Conservation (phyloP, 2,329 filamentous ascomycete genomes). For the Thielaviopsis cerberus region DNA sequence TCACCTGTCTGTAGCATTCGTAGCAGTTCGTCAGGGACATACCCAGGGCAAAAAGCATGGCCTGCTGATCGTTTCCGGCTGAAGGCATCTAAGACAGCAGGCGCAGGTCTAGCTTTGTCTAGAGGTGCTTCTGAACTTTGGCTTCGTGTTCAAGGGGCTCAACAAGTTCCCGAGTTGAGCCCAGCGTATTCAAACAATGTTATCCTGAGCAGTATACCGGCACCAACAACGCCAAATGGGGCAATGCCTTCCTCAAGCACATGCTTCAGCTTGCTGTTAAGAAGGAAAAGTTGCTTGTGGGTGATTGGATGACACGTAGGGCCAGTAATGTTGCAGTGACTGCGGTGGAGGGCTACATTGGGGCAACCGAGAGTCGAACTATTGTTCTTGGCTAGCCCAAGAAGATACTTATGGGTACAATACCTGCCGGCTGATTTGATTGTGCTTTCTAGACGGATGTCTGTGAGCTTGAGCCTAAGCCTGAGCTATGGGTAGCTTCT, state of each 20-base stretch:
- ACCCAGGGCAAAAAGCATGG: neutral
- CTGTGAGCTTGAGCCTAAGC: neutral
- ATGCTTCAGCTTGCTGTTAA: neutral
- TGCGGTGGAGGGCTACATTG: neutral
- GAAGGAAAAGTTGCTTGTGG: neutral
- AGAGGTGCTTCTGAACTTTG: neutral
- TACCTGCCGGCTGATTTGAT: neutral
- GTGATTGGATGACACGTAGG: neutral
- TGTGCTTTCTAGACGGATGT: neutral
- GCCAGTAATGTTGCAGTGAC: neutral
- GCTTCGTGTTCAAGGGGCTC: neutral
- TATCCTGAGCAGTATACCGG: neutral
- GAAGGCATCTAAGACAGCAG: neutral
- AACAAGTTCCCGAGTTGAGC: neutral
- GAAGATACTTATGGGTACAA: neutral
- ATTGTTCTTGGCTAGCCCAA: neutral
- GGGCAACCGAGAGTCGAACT: neutral
- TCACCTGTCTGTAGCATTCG: neutral
- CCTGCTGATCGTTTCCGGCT: neutral
- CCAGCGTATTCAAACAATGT: no score
- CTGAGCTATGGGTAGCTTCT: neutral
- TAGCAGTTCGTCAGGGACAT: neutral
- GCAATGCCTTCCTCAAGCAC: neutral
- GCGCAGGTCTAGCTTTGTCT: neutral
- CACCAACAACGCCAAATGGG: neutral